A percentile compares a stretch with the other conserved stretches of the same genome.
phyloP scores from a whole-genome alignment of 2,329 filamentous ascomycete genomes.

The Aureobasidium leucospermi region DNA sequence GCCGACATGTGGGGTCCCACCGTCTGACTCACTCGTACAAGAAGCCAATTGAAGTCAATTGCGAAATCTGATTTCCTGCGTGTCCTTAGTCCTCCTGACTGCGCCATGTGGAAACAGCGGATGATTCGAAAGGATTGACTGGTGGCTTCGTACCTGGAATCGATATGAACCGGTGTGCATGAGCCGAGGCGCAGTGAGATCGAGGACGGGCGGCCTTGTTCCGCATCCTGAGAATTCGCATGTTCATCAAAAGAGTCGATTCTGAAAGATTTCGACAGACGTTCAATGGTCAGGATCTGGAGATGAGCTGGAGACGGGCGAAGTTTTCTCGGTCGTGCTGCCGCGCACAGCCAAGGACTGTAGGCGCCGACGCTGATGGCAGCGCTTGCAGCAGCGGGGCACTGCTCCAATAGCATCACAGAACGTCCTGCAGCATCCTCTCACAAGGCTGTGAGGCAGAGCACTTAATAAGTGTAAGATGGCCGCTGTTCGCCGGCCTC shows the following conservation, averaged over 20 bases:
- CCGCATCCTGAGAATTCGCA: neutral
- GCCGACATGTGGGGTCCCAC: neutral
- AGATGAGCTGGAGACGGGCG: too few relatives aligned
- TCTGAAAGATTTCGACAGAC: too few relatives aligned
- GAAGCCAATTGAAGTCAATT: neutral
- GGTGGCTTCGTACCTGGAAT: neutral
- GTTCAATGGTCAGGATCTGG: too few relatives aligned
- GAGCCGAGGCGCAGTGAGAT: neutral
- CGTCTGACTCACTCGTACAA: conserved; percentile 2
- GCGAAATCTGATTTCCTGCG: neutral
- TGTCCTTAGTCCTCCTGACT: neutral
- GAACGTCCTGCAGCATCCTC: neutral
- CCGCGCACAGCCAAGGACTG: conserved; percentile 1
- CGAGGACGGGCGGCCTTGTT: neutral
- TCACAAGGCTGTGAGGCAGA: neutral
- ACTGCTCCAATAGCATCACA: conserved; percentile 7
- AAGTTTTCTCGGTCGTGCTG: neutral
- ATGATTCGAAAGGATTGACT: neutral
- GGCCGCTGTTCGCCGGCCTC: neutral
- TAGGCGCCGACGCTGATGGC: conserved; percentile 9
- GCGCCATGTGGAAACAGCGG: neutral
- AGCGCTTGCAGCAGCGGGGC: conserved; percentile 6
- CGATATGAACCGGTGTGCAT: neutral
- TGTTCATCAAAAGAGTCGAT: neutral
- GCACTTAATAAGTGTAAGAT: neutral